phyloP scores from a whole-genome alignment of 352 stramenopile genomes.

The Phytophthora citrophthora region DNA sequence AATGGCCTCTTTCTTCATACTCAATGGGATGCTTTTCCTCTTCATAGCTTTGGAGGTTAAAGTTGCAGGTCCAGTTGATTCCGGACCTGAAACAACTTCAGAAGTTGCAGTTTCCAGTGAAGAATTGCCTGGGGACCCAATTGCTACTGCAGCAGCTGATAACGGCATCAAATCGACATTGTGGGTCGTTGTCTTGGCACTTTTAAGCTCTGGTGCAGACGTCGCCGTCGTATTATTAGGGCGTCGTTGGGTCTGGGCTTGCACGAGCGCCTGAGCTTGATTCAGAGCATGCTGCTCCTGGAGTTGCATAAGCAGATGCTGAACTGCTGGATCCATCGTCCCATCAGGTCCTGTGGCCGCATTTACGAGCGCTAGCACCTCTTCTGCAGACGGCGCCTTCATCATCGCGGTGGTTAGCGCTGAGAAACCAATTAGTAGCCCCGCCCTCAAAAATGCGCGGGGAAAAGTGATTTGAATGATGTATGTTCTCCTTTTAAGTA shows the following conservation, averaged over 20 bases:
- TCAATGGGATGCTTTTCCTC: slow-evolving; percentile 80
- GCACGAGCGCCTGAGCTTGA: slow-evolving; percentile 28
- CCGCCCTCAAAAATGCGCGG: slow-evolving; percentile 25
- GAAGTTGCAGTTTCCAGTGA: slow-evolving; percentile 12
- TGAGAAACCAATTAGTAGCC: slow-evolving; percentile 34
- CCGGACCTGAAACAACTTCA: slow-evolving; percentile 1
- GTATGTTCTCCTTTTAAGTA: slow-evolving; percentile 6
- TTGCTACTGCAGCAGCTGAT: slow-evolving; percentile 26
- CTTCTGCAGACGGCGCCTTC: slow-evolving; percentile 60
- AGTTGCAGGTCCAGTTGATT: neutral
- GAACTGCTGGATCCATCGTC: slow-evolving; percentile 49
- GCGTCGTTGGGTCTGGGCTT: slow-evolving; percentile 4
- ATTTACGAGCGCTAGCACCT: slow-evolving; percentile 66
- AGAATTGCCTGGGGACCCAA: slow-evolving; percentile 7
- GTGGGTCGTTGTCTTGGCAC: neutral
- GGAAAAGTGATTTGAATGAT: neutral
- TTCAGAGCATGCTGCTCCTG: slow-evolving; percentile 41
- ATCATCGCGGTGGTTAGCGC: too few species aligned
- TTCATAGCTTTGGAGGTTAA: slow-evolving; percentile 38
- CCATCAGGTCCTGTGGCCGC: slow-evolving; percentile 41
- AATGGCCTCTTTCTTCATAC: slow-evolving; percentile 86
- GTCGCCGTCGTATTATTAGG: slow-evolving; percentile 3
- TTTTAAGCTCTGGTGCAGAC: slow-evolving; percentile 6
- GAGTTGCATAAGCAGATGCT: slow-evolving; percentile 68
- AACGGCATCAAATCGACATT: slow-evolving; percentile 40